Percentiles rank a stretch among this genome's conserved stretches.
Conservation (phyloP, 2,329 filamentous ascomycete genomes). For the Arthrobotrys conoides region DNA sequence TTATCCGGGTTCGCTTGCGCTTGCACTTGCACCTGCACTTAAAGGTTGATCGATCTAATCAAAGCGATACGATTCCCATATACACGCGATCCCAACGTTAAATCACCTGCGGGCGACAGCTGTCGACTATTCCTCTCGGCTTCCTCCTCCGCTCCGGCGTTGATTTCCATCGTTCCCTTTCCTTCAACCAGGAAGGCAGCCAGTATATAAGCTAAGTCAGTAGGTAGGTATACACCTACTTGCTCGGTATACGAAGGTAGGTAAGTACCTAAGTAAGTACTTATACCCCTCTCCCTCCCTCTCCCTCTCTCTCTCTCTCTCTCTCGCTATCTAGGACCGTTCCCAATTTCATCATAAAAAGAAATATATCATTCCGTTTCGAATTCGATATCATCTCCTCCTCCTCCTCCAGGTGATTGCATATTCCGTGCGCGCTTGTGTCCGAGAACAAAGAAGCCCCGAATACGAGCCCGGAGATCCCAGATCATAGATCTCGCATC, state of each 20-base stretch:
- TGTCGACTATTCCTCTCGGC: conserved; percentile 8
- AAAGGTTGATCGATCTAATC: background rate
- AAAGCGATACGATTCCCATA: conserved; percentile 24
- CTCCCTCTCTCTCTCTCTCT: background rate
- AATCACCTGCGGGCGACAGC: conserved; percentile 23
- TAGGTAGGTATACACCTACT: background rate
- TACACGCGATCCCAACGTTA: conserved; percentile 13
- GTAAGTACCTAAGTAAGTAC: too few relatives aligned
- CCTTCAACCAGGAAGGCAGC: background rate
- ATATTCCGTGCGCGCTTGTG: conserved; percentile 3
- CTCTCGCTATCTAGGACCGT: background rate
- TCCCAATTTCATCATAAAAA: background rate
- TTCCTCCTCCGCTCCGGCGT: conserved; percentile 19
- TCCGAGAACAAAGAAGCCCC: conserved; percentile 8
- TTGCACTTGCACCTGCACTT: too few relatives aligned
- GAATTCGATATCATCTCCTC: background rate
- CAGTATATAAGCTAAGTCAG: conserved; percentile 15
- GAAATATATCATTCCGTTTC: background rate
- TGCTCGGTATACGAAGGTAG: too few relatives aligned
- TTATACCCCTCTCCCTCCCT: too few relatives aligned
- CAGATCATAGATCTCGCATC: conserved; percentile 28
- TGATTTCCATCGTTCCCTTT: conserved; percentile 8
- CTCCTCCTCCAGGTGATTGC: background rate
- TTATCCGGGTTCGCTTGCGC: too few relatives aligned
- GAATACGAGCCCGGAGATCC: conserved; percentile 31